These are phyloP conservation scores for Triticum monococcum DNA, from an alignment of 176 grass and related monocot species.

Conservation along the genomic window DNA sequence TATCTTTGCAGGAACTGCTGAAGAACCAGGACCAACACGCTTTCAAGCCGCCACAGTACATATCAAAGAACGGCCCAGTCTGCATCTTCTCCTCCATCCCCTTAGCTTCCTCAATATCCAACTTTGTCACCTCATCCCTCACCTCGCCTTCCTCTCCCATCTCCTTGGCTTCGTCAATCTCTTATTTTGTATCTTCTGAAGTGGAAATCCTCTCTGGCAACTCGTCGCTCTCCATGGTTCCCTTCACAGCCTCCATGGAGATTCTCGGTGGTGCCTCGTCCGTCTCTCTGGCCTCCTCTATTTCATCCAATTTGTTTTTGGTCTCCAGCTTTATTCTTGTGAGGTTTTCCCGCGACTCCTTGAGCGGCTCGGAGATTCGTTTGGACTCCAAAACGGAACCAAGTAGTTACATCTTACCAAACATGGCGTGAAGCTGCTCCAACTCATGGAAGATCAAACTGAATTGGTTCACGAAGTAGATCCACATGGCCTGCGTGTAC, in stretches of 20 bases:
- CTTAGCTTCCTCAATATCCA: background rate
- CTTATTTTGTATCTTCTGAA: background rate
- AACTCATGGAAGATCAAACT: no score
- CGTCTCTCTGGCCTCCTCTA: background rate
- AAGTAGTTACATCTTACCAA: no score
- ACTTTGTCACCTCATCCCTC: background rate
- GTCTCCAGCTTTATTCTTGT: background rate
- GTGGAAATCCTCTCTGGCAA: background rate
- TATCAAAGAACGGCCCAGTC: background rate
- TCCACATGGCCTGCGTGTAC: background rate
- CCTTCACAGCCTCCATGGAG: background rate
- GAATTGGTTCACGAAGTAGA: background rate
- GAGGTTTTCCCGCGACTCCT: background rate
- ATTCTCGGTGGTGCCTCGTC: background rate
- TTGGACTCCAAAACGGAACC: background rate
- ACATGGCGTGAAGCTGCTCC: no score
- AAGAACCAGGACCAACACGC: background rate
- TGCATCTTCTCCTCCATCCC: background rate
- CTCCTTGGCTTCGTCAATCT: background rate
- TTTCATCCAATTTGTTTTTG: background rate
- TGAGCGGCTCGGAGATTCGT: background rate
- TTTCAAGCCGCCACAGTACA: background rate
- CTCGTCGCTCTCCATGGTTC: no score
- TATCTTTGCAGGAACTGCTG: background rate
- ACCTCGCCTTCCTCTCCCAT: background rate